Percentiles rank a stretch among this genome's conserved stretches.
These are phyloP conservation scores for Lactuca sativa DNA, from an alignment of 129 eudicot species.

Conservation along the genomic window DNA sequence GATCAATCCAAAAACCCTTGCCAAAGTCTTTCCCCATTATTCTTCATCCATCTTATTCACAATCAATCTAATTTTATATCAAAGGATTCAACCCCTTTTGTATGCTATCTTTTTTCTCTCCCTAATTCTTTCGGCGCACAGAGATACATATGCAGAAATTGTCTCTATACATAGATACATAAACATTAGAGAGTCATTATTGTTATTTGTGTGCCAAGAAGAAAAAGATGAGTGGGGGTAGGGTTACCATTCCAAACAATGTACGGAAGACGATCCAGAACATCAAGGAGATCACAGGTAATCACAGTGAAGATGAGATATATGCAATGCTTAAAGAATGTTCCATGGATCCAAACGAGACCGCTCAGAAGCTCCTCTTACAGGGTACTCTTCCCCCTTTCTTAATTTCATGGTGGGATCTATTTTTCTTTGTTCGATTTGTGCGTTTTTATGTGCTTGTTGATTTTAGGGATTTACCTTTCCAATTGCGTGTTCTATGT, in stretches of 20 bases:
- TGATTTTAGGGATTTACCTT: constrained; percentile 24
- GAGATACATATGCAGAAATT: constrained; percentile 1
- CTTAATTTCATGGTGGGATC: constrained; percentile 18
- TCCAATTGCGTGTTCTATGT: constrained; percentile 17
- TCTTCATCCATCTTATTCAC: constrained; percentile 15
- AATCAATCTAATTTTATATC: constrained; percentile 9
- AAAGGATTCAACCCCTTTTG: constrained; percentile 9
- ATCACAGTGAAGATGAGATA: constrained; percentile 83
- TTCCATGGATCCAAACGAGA: constrained; percentile 94
- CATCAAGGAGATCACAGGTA: constrained; percentile 85
- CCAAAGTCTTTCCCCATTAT: constrained; percentile 35
- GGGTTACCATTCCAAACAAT: constrained; percentile 69
- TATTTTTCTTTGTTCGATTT: constrained; percentile 1
- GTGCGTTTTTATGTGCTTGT: constrained; percentile 7
- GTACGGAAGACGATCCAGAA: constrained; percentile 71
- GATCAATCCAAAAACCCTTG: constrained; percentile 52
- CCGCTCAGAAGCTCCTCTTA: constrained; percentile 68
- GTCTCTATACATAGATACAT: constrained; percentile 7
- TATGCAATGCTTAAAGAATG: constrained; percentile 87
- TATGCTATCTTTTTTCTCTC: constrained; percentile 20
- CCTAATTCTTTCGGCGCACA: constrained; percentile 19
- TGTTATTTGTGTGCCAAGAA: constrained; percentile 1
- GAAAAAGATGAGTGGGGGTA: constrained; percentile 47
- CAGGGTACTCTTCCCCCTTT: constrained; percentile 47
- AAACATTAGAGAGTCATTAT: constrained; percentile 20